phyloP scores from a whole-genome alignment of 306 rosid genomes.

The Cucumis melo region DNA sequence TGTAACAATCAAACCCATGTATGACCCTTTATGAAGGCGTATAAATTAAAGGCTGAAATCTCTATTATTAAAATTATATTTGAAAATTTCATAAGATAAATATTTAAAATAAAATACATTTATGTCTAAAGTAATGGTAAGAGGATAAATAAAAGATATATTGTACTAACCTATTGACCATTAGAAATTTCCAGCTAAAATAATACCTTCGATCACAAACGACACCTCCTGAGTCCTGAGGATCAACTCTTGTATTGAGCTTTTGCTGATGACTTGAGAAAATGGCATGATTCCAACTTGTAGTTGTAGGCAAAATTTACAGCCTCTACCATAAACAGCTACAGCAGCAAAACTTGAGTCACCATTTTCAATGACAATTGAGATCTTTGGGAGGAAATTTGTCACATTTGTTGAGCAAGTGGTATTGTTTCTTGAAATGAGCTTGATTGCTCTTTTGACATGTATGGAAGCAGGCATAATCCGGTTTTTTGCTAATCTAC shows the following conservation, averaged over 20 bases:
- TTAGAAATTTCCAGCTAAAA: background rate
- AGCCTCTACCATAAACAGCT: conserved; percentile 9
- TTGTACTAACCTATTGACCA: too few species aligned
- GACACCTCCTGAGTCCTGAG: conserved; percentile 13
- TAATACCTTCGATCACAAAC: conserved; percentile 11
- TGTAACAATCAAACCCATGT: too few species aligned
- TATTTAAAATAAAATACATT: too few species aligned
- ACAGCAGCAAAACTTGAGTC: background rate
- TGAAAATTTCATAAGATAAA: too few species aligned
- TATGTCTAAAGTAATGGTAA: too few species aligned
- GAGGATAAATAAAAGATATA: too few species aligned
- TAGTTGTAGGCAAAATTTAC: conserved; percentile 17
- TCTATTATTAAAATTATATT: too few species aligned
- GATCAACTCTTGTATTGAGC: conserved; percentile 1
- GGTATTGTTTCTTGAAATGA: conserved; percentile 9
- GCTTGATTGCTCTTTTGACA: background rate
- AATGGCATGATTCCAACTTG: background rate
- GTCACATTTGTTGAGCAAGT: background rate
- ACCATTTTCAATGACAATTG: conserved; percentile 19
- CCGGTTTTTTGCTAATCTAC: background rate
- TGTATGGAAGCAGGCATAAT: background rate
- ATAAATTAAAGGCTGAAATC: too few species aligned
- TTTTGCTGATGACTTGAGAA: background rate
- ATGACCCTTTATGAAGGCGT: too few species aligned
- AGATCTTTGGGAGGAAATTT: conserved; percentile 7